A percentile compares a stretch with the other conserved stretches of the same genome.
Evolutionary conservation across 2,329 filamentous ascomycete species (phyloP).

Genomic region (Colletotrichum zoysiae): DNA sequence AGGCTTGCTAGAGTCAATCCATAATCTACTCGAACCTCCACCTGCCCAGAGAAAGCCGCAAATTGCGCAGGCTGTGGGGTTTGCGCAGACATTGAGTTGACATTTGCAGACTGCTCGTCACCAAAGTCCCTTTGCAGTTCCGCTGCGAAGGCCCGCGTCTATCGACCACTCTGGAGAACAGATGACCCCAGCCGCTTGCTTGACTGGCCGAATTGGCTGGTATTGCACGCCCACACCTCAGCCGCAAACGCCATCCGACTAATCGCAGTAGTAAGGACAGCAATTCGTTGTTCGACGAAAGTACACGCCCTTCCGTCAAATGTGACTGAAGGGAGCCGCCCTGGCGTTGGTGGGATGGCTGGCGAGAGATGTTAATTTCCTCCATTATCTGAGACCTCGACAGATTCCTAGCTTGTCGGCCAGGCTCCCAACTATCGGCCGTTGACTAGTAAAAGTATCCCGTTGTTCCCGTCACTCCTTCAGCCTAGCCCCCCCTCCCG

Average conservation of each 20-base stretch:
- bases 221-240: conserved; percentile 21
- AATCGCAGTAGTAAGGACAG: conserved; percentile 13
- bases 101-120: conserved; percentile 6
- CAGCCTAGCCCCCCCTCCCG: neutral
- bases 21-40: conserved; percentile 31
- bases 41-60: conserved; percentile 24
- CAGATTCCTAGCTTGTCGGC: conserved; percentile 11
- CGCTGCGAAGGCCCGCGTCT: conserved; percentile 8
- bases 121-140: conserved; percentile 12
- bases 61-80: conserved; percentile 8
- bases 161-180: conserved; percentile 3
- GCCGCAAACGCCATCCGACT: conserved; percentile 40
- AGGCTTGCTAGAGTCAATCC: conserved; percentile 23
- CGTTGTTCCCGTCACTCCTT: conserved; percentile 16
- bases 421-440: conserved; percentile 31
- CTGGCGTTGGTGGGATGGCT: conserved; percentile 1
- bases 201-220: conserved; percentile 13
- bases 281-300: conserved; percentile 19
- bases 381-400: conserved; percentile 16
- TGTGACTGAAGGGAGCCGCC: conserved; percentile 34
- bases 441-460: conserved; percentile 1
- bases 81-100: conserved; percentile 1
- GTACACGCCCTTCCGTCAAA: conserved; percentile 17
- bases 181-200: conserved; percentile 20
- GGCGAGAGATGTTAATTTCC: conserved; percentile 33